phyloP scores from a whole-genome alignment of 2,329 filamentous ascomycete species.

The Trichoderma sp. region DNA sequence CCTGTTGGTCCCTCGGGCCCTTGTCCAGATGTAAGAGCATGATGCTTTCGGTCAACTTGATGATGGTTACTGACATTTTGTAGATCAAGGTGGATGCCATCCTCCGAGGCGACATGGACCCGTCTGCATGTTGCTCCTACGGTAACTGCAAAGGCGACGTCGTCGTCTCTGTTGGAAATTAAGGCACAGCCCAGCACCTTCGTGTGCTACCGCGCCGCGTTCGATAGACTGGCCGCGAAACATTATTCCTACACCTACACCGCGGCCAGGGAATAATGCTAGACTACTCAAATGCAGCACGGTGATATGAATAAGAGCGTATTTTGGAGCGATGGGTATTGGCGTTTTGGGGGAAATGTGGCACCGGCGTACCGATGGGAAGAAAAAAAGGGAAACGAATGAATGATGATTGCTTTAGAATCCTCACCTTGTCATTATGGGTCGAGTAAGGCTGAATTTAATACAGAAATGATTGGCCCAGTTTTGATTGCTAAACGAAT shows the following conservation, averaged over 20 bases:
- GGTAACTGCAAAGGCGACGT: constrained; percentile 50
- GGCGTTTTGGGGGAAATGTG: constrained; percentile 16
- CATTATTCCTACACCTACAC: background rate
- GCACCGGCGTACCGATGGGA: background rate
- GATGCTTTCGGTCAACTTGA: background rate
- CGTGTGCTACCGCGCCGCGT: background rate
- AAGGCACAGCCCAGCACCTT: background rate
- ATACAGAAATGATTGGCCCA: background rate
- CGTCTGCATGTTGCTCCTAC: constrained; percentile 54
- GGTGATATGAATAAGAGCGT: background rate
- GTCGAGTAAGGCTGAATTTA: background rate
- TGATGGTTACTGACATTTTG: background rate
- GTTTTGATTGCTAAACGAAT: background rate
- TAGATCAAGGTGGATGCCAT: constrained; percentile 42
- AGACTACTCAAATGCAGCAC: background rate
- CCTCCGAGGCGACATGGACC: constrained; percentile 44
- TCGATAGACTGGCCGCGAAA: background rate
- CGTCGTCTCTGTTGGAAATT: constrained; percentile 43
- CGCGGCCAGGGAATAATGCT: background rate
- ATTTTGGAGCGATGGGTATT: background rate
- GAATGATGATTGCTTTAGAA: background rate
- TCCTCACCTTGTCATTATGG: background rate
- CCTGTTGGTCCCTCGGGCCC: constrained; percentile 35
- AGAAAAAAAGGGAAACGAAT: background rate
- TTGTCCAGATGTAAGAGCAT: constrained; percentile 33